Evolutionary conservation across 2,329 filamentous ascomycete species (phyloP), one percentile per base, ranked within the genome.

Genomic region (Xylariales sp.): DNA sequence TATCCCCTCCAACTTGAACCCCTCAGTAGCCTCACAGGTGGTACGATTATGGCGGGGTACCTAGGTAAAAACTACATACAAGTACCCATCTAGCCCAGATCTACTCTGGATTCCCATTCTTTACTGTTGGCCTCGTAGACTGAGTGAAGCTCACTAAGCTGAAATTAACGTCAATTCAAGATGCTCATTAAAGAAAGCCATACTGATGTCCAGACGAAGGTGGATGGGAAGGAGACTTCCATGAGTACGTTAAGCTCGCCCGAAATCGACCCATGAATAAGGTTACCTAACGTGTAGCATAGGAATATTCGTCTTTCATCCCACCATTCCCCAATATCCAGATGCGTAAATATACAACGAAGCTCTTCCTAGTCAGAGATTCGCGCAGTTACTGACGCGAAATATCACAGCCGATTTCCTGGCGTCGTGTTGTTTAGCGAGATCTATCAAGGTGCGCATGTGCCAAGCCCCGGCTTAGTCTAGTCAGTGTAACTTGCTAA

Each of bases 231-330:
- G 75, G 82, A 86, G 69, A 81, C 82, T 68, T 77, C 83, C 34
- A 88, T 88, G 86, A 83, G 86, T 87, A 77, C 78, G 67, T 64
- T 62, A 32, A 62, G 39, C 28, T 45, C 39, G 54, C 14, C 8
- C 28, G 8, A 55, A 18, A 43, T 55, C 23, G 36, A 53, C 10
- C n/a, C 18, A 18, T 10, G 53, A 23, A 46, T 12, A 64, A 7
- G 54, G 64, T 23, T 23, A 23, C 23, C 69, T 73, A 69, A 71
- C n/a, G 9, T 36, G 43, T 14, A 43, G 60, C 53, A 70, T 66
- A 97, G 93, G 94, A 73, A 91, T 97, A 77, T 97, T 94, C 81
- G 78, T 97, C 78, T 97, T 94, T 81, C 93, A 97, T 77, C 94
- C 94, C 7, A 89, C 88, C 14, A 91, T 97, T 72, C 88, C 93